Evolutionary conservation across 2,329 filamentous ascomycete species (phyloP).

Genomic region (Ophiocordyceps robertsii): DNA sequence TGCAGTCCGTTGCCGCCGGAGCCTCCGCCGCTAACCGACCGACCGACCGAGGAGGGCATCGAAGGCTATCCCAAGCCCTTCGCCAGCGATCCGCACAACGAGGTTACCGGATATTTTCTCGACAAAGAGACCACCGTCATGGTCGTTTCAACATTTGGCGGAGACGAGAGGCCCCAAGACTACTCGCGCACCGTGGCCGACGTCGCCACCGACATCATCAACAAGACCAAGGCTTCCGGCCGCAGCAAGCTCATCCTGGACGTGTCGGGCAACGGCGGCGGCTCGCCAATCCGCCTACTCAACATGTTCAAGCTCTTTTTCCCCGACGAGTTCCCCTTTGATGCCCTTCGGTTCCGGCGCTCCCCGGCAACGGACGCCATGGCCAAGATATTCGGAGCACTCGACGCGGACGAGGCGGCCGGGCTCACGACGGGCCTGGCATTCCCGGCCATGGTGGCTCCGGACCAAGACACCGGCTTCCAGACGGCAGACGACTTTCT

Average conservation of each 20-base stretch:
- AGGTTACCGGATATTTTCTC: constrained; percentile 14
- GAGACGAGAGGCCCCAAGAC: constrained; percentile 3
- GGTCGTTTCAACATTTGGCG: constrained; percentile 8
- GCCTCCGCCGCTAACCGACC: constrained; percentile 2
- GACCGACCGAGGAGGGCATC: not conserved
- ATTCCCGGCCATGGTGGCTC: not conserved
- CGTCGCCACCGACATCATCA: constrained; percentile 20
- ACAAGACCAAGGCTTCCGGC: constrained; percentile 9
- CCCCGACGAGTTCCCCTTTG: constrained; percentile 7
- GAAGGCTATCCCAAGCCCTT: constrained; percentile 12
- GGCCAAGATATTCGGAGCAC: not conserved
- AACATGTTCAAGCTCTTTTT: constrained; percentile 32
- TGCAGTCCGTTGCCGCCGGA: not conserved
- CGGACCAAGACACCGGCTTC: not conserved
- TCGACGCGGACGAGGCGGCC: not conserved
- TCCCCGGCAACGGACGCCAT: not conserved
- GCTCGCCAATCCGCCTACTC: constrained; percentile 30
- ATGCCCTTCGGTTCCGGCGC: constrained; percentile 2
- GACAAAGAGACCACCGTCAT: constrained; percentile 15
- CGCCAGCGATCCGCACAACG: constrained; percentile 8
- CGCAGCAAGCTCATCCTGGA: constrained; percentile 46
- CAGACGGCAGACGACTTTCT: not conserved
- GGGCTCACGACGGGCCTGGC: not conserved
- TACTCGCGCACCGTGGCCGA: constrained; percentile 7
- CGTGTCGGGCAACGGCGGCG: constrained; percentile 46